Evolutionary conservation across 208 protist species (phyloP), one percentile per base, ranked within the genome.

Genomic region (Trypanosoma mega): DNA sequence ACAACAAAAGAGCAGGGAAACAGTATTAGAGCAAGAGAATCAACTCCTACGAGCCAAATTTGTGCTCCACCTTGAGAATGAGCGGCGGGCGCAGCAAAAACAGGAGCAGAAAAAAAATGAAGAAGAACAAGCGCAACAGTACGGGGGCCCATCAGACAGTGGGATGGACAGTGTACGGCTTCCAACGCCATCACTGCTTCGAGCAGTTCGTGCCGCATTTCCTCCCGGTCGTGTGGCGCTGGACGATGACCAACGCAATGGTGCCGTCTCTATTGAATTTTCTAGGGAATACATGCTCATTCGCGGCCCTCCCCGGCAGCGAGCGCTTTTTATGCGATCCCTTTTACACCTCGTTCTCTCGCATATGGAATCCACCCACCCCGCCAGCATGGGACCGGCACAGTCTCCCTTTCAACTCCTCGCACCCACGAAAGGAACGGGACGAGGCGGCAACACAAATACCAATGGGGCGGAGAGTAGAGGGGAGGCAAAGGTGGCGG

Each of bases 81-180:
- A 51, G 23, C 34, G 34, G 8, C 34, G 34, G 34, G 8, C 8
- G 8, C 34, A 39, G 34, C 34, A 39, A 12, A 6, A 39, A 12
- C 34, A 39, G 34, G 8, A 11, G 26, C 46, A 51, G 26, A 21
- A 30, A 29, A 11, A 30, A 29, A 14, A 29, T n/a, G 26, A 51
- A 12, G 46, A 21, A 20, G 18, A 57, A 2, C 12, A 3, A 45
- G 18, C 27, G 8, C 29, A 26, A 24, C 29, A 24, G 49, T 5
- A 0, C 11, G n/a, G 7, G 29, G 8, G 2, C 18, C 31, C 9
- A 39, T 1, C 29, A 39, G 58, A 52, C 2, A 18, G 12, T 1
- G 12, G 58, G 6, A 55, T 65, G n/a, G 59, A 65, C 26, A 55
- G 59, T 36, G 41, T 65, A 16, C 14, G 8, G 20, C 23, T 65